These are phyloP conservation scores for Colletotrichum noveboracense DNA, from an alignment of 2,329 filamentous ascomycete species.

Conservation along the genomic window DNA sequence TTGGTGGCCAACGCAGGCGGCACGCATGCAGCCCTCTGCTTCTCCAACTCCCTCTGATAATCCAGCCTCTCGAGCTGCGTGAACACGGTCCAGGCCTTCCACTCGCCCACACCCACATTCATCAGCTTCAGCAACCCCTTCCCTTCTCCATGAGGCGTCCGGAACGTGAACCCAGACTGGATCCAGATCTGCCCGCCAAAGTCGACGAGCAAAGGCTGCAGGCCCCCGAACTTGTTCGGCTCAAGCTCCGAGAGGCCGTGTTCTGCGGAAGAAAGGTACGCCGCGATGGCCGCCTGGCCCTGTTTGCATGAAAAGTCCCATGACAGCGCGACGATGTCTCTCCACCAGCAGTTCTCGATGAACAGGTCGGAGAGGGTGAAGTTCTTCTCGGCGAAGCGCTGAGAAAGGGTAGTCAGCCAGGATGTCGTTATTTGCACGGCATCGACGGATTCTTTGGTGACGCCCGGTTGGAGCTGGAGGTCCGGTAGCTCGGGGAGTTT, in stretches of 20 bases:
- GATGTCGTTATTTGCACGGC: neutral
- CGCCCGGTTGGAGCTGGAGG: neutral
- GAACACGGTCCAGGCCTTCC: slow-evolving; percentile 30
- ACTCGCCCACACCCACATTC: slow-evolving; percentile 15
- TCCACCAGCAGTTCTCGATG: slow-evolving; percentile 30
- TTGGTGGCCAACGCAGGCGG: neutral
- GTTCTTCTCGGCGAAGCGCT: neutral
- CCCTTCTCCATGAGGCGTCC: slow-evolving; percentile 23
- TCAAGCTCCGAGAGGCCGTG: slow-evolving; percentile 1
- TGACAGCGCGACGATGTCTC: slow-evolving; percentile 29
- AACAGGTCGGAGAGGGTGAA: slow-evolving; percentile 25
- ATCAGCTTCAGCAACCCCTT: slow-evolving; percentile 25
- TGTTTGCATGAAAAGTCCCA: slow-evolving; percentile 34
- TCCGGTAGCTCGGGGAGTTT: neutral
- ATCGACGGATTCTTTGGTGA: neutral
- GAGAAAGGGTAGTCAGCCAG: slow-evolving; percentile 1
- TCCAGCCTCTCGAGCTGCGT: slow-evolving; percentile 29
- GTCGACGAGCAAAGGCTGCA: slow-evolving; percentile 20
- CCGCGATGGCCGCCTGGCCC: slow-evolving; percentile 18
- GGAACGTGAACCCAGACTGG: slow-evolving; percentile 24
- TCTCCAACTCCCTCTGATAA: slow-evolving; percentile 15
- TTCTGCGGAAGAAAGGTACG: slow-evolving; percentile 10
- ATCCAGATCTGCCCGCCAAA: slow-evolving; percentile 21
- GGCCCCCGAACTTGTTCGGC: slow-evolving; percentile 2
- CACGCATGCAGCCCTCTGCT: neutral